Percentiles rank a stretch among this genome's conserved stretches.
Evolutionary conservation across 2,329 filamentous ascomycete genomes (phyloP).

Genomic region (Penicillium sp.): DNA sequence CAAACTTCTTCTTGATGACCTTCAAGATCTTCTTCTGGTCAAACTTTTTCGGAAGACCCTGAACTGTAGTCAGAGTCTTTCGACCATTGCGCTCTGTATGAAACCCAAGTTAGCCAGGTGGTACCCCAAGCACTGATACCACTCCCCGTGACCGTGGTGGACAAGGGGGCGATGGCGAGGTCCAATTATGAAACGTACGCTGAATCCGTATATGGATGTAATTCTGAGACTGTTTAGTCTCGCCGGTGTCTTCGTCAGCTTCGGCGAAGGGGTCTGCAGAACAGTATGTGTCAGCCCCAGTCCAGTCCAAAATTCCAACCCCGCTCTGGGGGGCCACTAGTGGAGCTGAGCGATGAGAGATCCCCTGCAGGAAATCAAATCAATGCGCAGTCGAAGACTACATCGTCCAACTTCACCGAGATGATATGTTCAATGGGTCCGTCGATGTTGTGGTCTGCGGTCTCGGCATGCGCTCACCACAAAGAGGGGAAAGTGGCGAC

Average conservation of each 20-base stretch:
- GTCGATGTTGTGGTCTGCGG: neutral
- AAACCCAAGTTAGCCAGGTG: constrained; percentile 23
- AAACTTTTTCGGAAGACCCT: constrained; percentile 98
- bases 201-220: constrained; percentile 99
- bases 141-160: too few species aligned
- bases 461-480: constrained; percentile 2
- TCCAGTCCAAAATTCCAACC: constrained; percentile 35
- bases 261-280: constrained; percentile 97
- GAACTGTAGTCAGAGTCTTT: constrained; percentile 99
- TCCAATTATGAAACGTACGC: constrained; percentile 63
- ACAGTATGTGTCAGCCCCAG: constrained; percentile 34
- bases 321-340: constrained; percentile 31
- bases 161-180: neutral
- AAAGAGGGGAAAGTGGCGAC: constrained; percentile 29
- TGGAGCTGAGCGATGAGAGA: too few species aligned
- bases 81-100: constrained; percentile 96
- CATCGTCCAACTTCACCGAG: too few species aligned
- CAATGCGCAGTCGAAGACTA: too few species aligned
- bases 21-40: constrained; percentile 99
- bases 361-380: too few species aligned
- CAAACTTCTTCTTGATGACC: constrained; percentile 99
- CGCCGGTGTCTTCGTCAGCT: constrained; percentile 98
- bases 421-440: too few species aligned
- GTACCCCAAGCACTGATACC: neutral
- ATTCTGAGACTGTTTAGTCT: constrained; percentile 91